Conservation (phyloP, 202 grass and related monocot species). For the Zoysia matrella region DNA sequence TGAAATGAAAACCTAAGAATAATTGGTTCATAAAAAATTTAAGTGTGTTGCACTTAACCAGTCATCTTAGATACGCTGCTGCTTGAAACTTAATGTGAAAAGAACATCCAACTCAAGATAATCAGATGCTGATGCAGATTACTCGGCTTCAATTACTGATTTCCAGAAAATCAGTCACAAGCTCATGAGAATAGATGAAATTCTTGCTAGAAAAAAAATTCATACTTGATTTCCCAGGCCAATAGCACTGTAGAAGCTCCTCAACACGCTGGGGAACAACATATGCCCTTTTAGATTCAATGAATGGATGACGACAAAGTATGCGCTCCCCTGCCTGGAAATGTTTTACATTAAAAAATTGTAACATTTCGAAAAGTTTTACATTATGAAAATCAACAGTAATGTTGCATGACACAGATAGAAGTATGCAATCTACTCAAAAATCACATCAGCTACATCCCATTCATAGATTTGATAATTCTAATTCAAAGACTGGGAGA, state of each 20-base stretch:
- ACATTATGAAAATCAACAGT: not conserved
- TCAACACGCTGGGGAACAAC: constrained; percentile 89
- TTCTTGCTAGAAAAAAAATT: constrained; percentile 23
- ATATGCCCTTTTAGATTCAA: constrained; percentile 97
- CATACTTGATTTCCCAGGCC: constrained; percentile 81
- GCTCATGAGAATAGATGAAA: not conserved
- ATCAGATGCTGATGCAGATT: not conserved
- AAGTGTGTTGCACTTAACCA: not conserved
- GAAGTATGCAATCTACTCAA: constrained; percentile 11
- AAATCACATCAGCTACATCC: constrained; percentile 15
- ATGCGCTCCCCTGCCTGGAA: constrained; percentile 87
- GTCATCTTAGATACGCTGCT: not conserved
- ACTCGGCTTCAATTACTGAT: not conserved
- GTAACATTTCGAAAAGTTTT: not conserved
- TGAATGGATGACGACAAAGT: constrained; percentile 91
- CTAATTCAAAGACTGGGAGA: constrained; percentile 29
- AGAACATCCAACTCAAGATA: not conserved
- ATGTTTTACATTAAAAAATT: constrained; percentile 36
- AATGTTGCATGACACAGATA: constrained; percentile 15
- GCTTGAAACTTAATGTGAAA: not conserved
- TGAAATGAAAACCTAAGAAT: not conserved
- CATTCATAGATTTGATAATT: constrained; percentile 11
- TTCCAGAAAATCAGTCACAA: not conserved
- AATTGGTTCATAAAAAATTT: constrained; percentile 7
- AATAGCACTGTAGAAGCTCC: constrained; percentile 94